A percentile compares a stretch with the other conserved stretches of the same genome.
Conservation (phyloP, 1,284 basidiomycete species). For the Ceratobasidium sp. region DNA sequence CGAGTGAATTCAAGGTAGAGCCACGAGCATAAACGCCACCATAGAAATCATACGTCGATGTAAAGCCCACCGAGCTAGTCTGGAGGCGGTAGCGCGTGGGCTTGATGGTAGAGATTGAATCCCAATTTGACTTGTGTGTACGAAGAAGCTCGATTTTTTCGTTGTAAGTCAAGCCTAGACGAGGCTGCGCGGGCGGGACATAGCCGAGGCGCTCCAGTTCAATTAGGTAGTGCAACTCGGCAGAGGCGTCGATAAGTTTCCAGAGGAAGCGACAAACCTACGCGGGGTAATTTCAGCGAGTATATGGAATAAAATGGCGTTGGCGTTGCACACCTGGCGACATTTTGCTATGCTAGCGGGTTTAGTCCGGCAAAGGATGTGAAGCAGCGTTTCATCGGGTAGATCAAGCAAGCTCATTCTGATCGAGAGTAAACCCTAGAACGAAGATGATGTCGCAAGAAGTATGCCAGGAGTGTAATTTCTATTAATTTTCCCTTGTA, state of each 20-base stretch:
- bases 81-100: neutral
- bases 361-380: neutral
- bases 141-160: neutral
- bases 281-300: neutral
- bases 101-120: neutral
- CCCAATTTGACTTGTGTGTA: neutral
- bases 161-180: neutral
- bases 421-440: neutral
- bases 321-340: neutral
- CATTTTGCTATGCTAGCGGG: neutral
- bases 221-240: constrained; percentile 27
- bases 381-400: neutral
- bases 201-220: constrained; percentile 9
- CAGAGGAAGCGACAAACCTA: constrained; percentile 20
- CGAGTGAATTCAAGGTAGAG: neutral
- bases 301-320: neutral
- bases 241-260: neutral
- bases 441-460: neutral
- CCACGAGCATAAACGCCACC: constrained; percentile 31
- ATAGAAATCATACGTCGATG: constrained; percentile 23
- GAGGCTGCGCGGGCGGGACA: constrained; percentile 6
- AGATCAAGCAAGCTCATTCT: neutral
- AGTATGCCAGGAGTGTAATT: neutral
- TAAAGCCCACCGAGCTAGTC: neutral
- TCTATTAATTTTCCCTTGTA: neutral